phyloP scores from a whole-genome alignment of 352 stramenopile species.

The Aphanomyces astaci region DNA sequence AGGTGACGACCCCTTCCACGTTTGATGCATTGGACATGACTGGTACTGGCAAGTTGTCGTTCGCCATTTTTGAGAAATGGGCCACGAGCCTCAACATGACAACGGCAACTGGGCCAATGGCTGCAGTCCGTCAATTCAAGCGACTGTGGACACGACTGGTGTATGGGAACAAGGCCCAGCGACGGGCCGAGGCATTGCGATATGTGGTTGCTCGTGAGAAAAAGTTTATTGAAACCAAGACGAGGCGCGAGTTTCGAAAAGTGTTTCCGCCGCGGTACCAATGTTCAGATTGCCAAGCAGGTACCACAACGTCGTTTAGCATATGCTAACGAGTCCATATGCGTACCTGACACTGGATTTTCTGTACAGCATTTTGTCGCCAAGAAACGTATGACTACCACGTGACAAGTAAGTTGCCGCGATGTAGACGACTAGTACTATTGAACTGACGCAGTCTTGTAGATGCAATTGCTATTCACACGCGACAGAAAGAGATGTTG shows the following conservation, averaged over 20 bases:
- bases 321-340: no score
- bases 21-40: neutral
- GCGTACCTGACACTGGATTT: no score
- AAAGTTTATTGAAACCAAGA: neutral
- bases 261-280: neutral
- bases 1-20: neutral
- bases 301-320: no score
- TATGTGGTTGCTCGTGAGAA: neutral
- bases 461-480: neutral
- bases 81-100: neutral
- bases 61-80: neutral
- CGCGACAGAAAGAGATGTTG: neutral
- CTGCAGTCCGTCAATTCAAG: neutral
- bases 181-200: neutral
- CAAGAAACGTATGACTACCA: neutral
- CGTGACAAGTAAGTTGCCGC: neutral
- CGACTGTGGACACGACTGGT: neutral
- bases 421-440: no score
- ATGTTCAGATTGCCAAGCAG: neutral
- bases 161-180: neutral
- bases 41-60: neutral
- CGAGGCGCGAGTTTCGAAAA: neutral
- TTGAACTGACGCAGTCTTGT: neutral
- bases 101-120: neutral
- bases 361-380: constrained; percentile 3